Percentiles rank a stretch among this genome's conserved stretches.
Conservation (phyloP, 345 rosid species). For the Eutrema yunnanense region DNA sequence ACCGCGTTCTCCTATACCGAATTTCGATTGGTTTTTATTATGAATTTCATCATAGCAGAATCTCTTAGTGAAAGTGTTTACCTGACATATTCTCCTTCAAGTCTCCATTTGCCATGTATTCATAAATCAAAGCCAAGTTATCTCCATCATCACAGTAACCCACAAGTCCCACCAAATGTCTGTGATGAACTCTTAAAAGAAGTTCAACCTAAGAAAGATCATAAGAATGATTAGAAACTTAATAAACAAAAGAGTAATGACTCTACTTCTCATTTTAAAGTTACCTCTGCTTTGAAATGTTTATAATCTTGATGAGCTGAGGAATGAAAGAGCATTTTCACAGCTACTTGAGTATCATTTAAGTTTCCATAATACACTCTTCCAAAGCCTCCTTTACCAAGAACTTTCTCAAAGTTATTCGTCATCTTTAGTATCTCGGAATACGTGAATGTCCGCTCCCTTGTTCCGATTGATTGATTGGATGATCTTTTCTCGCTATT, state of each 20-base stretch:
- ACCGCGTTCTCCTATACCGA: conserved; percentile 8
- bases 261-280: neutral
- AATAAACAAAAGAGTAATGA: neutral
- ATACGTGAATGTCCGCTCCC: conserved; percentile 12
- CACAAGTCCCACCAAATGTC: conserved; percentile 35
- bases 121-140: conserved; percentile 46
- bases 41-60: neutral
- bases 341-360: conserved; percentile 29
- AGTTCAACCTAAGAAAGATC: conserved; percentile 14
- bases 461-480: conserved; percentile 6
- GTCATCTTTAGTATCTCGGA: conserved; percentile 26
- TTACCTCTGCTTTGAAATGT: conserved; percentile 36
- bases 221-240: neutral
- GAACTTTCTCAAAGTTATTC: conserved; percentile 25
- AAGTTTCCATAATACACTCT: conserved; percentile 26
- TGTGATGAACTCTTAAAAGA: conserved; percentile 34
- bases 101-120: conserved; percentile 56
- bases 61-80: neutral
- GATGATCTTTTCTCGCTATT: neutral
- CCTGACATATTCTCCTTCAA: conserved; percentile 35
- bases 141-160: conserved; percentile 53
- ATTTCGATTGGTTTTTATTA: neutral
- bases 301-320: conserved; percentile 28
- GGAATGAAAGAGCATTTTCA: conserved; percentile 34
- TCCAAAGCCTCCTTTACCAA: conserved; percentile 33